Base-by-base conservation (phyloP, 495 filamentous ascomycete genomes). In the Xanthoparmelia taractica region DNA sequence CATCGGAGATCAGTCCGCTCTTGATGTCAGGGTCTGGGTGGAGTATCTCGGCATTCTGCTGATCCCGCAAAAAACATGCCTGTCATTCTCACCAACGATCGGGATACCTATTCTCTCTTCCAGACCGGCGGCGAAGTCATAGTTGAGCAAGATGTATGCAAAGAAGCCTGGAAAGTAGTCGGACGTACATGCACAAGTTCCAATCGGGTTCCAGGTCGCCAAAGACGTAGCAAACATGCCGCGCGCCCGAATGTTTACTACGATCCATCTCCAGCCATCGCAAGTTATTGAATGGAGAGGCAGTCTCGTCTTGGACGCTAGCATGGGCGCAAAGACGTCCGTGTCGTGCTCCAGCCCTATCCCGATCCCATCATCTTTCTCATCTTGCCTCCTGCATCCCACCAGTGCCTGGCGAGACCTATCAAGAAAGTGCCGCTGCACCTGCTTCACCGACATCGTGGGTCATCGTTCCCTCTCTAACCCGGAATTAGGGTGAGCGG, bases 311-410 rank as follows among this genome's bases (percentile, higher is more conserved):
- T n/a, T 8, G n/a, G 1, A n/a, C 45, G 47, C 47, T 50, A 50
- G 47, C 47, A 50, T 50, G 25, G 47, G 12, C 11, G 47, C 12
- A 31, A 62, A 41, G 20, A 41, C 54, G 45, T 41, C 11, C 47
- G 41, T 20, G n/a, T 23, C n/a, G 3, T 47, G 43, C n/a, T 23
- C 43, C n/a, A 25, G 43, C 43, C 43, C n/a, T 47, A 23, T 20
- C 8, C 8, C 8, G 15, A n/a, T 45, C 23, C 20, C 41, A 2
- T 47, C 41, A 45, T 45, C 20, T 23, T 29, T 61, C 47, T 62
- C 60, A 18, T 62, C 36, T 47, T 47, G 60, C 60, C 34, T 17
- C 40, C 36, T 10, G 20, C 60, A 29, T 55, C 48, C 48, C 60
- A 50, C 47, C 34, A 55, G 41, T 23, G 34, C 36, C 47, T 47